A percentile compares a stretch with the other conserved stretches of the same genome.
phyloP scores from a whole-genome alignment of 1,139 yeast genomes.

The Yarrowia galli region DNA sequence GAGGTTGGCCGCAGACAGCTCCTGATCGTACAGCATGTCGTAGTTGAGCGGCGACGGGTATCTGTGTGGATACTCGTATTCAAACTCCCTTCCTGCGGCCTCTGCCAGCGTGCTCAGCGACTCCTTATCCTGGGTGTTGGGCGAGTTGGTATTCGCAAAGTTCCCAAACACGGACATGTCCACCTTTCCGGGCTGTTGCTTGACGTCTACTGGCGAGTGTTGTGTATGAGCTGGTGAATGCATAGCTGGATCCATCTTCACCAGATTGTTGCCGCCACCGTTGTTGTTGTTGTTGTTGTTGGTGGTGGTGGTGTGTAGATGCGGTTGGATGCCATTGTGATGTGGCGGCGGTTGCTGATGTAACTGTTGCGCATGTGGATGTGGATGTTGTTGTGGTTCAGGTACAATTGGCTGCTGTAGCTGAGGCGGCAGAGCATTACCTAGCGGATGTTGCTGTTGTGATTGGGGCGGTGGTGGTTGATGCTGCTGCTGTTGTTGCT shows the following conservation, averaged over 20 bases:
- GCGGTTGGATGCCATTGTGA: slow-evolving; percentile 3
- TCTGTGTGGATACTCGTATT: slow-evolving; percentile 29
- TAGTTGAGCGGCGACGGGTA: slow-evolving; percentile 35
- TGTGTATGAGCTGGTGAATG: slow-evolving; percentile 17
- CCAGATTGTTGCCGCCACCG: no score
- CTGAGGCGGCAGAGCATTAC: slow-evolving; percentile 10
- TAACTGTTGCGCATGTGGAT: not conserved
- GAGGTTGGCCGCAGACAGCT: slow-evolving; percentile 31
- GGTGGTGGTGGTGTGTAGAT: not conserved
- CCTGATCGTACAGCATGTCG: slow-evolving; percentile 36
- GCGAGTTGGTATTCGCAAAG: slow-evolving; percentile 9
- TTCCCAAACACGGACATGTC: slow-evolving; percentile 16
- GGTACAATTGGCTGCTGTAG: slow-evolving; percentile 12
- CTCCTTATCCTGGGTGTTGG: slow-evolving; percentile 30
- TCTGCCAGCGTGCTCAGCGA: slow-evolving; percentile 49
- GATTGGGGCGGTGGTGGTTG: not conserved
- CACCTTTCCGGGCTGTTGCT: slow-evolving; percentile 17
- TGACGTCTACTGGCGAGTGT: slow-evolving; percentile 30
- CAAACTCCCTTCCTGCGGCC: slow-evolving; percentile 66
- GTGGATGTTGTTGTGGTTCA: slow-evolving; percentile 14
- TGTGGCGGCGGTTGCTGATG: slow-evolving; percentile 33
- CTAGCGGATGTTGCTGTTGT: slow-evolving; percentile 1
- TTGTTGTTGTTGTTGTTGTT: no score
- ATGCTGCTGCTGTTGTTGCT: slow-evolving; percentile 22
- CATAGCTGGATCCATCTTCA: slow-evolving; percentile 1